phyloP scores from a whole-genome alignment of 371 early-diverging fungal genomes.

The Apophysomyces variabilis region DNA sequence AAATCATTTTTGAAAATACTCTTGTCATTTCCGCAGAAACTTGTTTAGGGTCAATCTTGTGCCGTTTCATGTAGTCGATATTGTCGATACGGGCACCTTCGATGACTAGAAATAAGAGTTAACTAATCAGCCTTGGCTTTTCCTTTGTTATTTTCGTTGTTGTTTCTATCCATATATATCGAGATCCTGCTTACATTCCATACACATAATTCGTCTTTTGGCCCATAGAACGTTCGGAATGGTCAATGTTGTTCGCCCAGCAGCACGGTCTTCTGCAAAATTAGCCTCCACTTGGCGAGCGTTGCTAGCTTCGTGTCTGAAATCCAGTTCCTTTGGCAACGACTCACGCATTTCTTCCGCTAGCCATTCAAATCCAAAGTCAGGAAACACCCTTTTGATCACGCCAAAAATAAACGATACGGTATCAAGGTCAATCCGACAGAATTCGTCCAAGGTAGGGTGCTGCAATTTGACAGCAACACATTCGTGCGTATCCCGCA shows the following conservation, averaged over 20 bases:
- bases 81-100: slow-evolving; percentile 82
- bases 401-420: slow-evolving; percentile 66
- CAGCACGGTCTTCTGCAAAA: slow-evolving; percentile 50
- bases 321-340: slow-evolving; percentile 89
- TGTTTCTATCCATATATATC: no score
- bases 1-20: slow-evolving; percentile 92
- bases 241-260: slow-evolving; percentile 46
- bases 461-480: slow-evolving; percentile 96
- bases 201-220: slow-evolving; percentile 65
- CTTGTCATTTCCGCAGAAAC: slow-evolving; percentile 78
- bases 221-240: slow-evolving; percentile 77
- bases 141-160: neutral
- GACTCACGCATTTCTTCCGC: slow-evolving; percentile 85
- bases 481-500: slow-evolving; percentile 51
- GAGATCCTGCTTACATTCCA: slow-evolving; percentile 69
- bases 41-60: slow-evolving; percentile 71
- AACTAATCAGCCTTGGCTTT: neutral
- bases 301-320: slow-evolving; percentile 79
- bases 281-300: slow-evolving; percentile 63
- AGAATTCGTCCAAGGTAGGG: slow-evolving; percentile 74
- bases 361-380: slow-evolving; percentile 92
- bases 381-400: slow-evolving; percentile 76
- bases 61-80: slow-evolving; percentile 62
- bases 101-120: slow-evolving; percentile 44
- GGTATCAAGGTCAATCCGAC: slow-evolving; percentile 81